Conservation (phyloP, 2,329 filamentous ascomycete genomes). For the Cladosporium sp. region DNA sequence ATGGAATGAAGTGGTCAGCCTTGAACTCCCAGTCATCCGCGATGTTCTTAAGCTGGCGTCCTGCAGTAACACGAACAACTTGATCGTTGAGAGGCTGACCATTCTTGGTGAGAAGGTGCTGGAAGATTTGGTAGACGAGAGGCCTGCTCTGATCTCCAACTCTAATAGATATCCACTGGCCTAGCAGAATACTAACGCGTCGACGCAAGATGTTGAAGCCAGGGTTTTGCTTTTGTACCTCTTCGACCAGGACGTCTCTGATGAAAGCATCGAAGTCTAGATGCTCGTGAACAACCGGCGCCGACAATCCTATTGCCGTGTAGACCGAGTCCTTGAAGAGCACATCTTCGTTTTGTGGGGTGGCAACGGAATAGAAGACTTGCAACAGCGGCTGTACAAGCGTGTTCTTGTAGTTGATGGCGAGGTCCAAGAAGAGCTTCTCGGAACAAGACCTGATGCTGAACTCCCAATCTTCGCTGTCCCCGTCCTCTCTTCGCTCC, state of each 20-base stretch:
- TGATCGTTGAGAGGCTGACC: slow-evolving; percentile 75
- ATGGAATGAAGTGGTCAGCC: slow-evolving; percentile 69
- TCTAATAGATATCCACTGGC: slow-evolving; percentile 82
- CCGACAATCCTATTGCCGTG: slow-evolving; percentile 82
- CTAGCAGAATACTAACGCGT: slow-evolving; percentile 81
- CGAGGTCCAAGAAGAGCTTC: slow-evolving; percentile 85
- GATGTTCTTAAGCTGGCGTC: slow-evolving; percentile 73
- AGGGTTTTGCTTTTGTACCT: slow-evolving; percentile 65
- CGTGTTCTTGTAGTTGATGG: slow-evolving; percentile 81
- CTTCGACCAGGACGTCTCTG: slow-evolving; percentile 67
- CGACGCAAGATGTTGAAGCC: slow-evolving; percentile 80
- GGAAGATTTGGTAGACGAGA: slow-evolving; percentile 82
- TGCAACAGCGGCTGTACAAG: slow-evolving; percentile 73
- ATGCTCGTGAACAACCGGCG: slow-evolving; percentile 66
- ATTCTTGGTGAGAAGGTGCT: slow-evolving; percentile 73
- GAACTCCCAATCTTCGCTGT: slow-evolving; percentile 84
- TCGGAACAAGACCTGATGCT: slow-evolving; percentile 89
- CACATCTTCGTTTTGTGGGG: slow-evolving; percentile 62
- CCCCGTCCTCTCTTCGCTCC: slow-evolving; percentile 83
- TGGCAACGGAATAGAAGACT: slow-evolving; percentile 77
- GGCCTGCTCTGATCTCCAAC: slow-evolving; percentile 64
- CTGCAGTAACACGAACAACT: slow-evolving; percentile 87
- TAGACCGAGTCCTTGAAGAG: slow-evolving; percentile 92
- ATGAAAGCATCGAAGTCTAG: slow-evolving; percentile 84
- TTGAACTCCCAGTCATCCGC: slow-evolving; percentile 82